Evolutionary conservation across 2,329 filamentous ascomycete genomes (phyloP).

Genomic region (Colletotrichum scovillei): DNA sequence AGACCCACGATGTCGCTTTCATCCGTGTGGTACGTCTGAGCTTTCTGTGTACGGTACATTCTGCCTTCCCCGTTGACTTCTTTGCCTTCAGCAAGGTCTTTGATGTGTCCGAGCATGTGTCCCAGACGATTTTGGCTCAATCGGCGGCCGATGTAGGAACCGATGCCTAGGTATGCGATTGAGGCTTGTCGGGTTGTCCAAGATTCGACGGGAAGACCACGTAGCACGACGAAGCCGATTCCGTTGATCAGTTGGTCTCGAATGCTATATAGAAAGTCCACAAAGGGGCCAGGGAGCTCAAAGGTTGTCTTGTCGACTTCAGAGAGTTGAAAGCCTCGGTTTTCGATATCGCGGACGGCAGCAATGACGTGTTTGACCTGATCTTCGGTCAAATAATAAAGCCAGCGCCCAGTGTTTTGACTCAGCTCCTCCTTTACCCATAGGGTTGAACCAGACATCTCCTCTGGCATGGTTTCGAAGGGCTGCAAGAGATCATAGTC

Average conservation of each 20-base stretch:
- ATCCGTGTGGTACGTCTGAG: background rate
- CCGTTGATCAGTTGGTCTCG: background rate
- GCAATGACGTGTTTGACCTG: background rate
- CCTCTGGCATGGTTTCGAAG: background rate
- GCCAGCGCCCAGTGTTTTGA: background rate
- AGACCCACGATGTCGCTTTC: background rate
- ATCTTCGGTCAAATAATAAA: background rate
- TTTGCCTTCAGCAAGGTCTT: background rate
- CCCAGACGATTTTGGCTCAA: background rate
- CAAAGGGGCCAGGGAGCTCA: background rate
- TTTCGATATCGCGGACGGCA: background rate
- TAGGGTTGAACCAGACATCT: background rate
- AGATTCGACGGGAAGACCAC: background rate
- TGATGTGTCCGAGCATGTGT: background rate
- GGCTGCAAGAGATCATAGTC: background rate
- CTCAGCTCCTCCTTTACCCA: background rate
- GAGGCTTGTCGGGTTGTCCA: background rate
- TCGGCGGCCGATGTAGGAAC: background rate
- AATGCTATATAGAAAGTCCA: background rate
- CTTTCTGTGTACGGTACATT: background rate
- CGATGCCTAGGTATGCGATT: background rate
- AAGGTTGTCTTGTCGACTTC: background rate
- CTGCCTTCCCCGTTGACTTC: background rate
- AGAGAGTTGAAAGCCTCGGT: background rate
- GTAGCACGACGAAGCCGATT: background rate